Conservation (phyloP, 768 basidiomycete genomes). For the Steccherinum ochraceum region DNA sequence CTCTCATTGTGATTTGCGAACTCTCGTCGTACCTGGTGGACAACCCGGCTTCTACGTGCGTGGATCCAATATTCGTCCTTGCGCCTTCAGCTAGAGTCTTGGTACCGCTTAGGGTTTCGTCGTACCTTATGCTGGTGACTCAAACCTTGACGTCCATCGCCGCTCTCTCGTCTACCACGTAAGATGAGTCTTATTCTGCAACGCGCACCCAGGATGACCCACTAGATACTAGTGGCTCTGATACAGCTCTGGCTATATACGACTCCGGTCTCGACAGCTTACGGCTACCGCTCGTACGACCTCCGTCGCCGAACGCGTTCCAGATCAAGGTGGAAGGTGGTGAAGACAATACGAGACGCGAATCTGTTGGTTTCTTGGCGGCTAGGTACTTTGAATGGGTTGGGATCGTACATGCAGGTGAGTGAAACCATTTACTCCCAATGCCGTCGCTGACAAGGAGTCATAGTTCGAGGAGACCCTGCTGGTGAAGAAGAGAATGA, state of each 20-base stretch:
- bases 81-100: not conserved
- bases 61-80: not conserved
- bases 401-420: constrained; percentile 25
- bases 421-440: not conserved
- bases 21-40: constrained; percentile 47
- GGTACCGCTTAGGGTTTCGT: constrained; percentile 33
- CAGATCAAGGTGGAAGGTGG: constrained; percentile 1
- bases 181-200: constrained; percentile 12
- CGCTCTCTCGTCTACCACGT: constrained; percentile 25
- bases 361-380: constrained; percentile 33
- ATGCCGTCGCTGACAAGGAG: not conserved
- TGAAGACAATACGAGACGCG: constrained; percentile 14
- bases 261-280: constrained; percentile 41
- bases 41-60: constrained; percentile 16
- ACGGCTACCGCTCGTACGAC: constrained; percentile 17
- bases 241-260: constrained; percentile 44
- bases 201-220: constrained; percentile 1
- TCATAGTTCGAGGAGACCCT: too few relatives aligned
- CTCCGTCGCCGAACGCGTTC: constrained; percentile 6
- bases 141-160: constrained; percentile 38
- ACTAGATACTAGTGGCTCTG: constrained; percentile 13
- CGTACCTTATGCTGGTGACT: constrained; percentile 44
- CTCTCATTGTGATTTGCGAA: constrained; percentile 55
- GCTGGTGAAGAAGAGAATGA: too few relatives aligned
- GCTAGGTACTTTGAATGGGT: constrained; percentile 53